phyloP scores from a whole-genome alignment of 148 eudicot genomes.

The Mesembryanthemum crystallinum region DNA sequence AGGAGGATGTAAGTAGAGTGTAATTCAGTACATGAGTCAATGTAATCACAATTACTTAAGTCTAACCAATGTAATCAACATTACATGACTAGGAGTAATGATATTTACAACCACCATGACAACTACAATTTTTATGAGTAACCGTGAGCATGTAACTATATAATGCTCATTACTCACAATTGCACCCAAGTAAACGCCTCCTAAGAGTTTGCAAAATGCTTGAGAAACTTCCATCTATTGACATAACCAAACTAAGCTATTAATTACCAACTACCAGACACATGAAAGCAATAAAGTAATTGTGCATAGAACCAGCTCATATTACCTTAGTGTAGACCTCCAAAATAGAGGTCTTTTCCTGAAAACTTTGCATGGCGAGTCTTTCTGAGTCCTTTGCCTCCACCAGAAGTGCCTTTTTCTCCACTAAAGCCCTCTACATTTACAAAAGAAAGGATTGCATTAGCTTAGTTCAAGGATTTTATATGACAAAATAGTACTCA shows the following conservation, averaged over 20 bases:
- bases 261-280: background rate
- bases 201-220: background rate
- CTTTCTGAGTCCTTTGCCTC: constrained; percentile 81
- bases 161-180: too few relatives aligned
- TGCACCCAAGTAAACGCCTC: too few relatives aligned
- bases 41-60: too few relatives aligned
- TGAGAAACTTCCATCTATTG: background rate
- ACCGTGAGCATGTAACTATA: too few relatives aligned
- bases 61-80: too few relatives aligned
- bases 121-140: too few relatives aligned
- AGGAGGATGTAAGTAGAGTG: too few relatives aligned
- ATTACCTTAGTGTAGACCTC: constrained; percentile 85
- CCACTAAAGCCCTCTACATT: constrained; percentile 74
- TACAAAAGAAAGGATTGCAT: constrained; percentile 2
- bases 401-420: constrained; percentile 55
- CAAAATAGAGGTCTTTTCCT: constrained; percentile 59
- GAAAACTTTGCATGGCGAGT: constrained; percentile 58
- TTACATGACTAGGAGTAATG: too few relatives aligned
- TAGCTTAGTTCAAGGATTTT: background rate
- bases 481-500: too few relatives aligned
- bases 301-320: background rate
- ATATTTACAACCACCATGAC: too few relatives aligned
- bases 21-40: too few relatives aligned
- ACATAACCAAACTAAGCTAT: background rate
- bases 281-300: constrained; percentile 5